These are phyloP conservation scores for Backusella parvicylindrica DNA, from an alignment of 192 early-diverging fungal genomes.

Conservation along the genomic window DNA sequence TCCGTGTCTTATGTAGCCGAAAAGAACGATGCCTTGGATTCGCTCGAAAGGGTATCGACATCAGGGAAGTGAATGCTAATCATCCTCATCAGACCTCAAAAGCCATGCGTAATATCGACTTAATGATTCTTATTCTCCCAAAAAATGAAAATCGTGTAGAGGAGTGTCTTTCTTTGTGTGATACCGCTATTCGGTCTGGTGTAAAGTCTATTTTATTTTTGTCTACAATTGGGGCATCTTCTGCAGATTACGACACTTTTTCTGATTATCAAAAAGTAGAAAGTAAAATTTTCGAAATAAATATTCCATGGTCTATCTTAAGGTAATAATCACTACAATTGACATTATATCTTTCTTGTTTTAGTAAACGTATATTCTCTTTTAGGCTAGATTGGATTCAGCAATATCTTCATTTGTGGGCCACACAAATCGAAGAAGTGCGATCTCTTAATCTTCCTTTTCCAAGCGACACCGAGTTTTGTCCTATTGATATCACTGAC, in stretches of 20 bases:
- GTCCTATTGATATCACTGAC: conserved; percentile 29
- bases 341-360: background rate
- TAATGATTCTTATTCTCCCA: conserved; percentile 6
- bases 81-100: conserved; percentile 6
- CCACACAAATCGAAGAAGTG: conserved; percentile 18
- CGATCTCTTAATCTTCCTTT: conserved; percentile 19
- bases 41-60: conserved; percentile 10
- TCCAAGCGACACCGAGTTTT: conserved; percentile 8
- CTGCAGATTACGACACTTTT: background rate
- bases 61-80: background rate
- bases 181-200: conserved; percentile 16
- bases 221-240: conserved; percentile 20
- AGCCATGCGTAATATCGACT: conserved; percentile 12
- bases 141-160: background rate
- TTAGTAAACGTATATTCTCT: background rate
- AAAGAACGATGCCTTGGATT: background rate
- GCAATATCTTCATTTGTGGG: conserved; percentile 28
- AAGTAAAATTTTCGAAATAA: conserved; percentile 7
- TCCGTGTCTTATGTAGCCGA: background rate
- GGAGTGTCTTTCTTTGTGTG: conserved; percentile 1
- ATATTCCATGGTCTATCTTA: conserved; percentile 8
- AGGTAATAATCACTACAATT: conserved; percentile 2
- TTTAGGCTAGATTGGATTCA: conserved; percentile 27
- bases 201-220: conserved; percentile 18
- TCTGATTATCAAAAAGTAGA: conserved; percentile 22